A percentile compares a stretch with the other conserved stretches of the same genome.
Evolutionary conservation across 805 yeast genomes (phyloP).

Genomic region (Candida oleophila): DNA sequence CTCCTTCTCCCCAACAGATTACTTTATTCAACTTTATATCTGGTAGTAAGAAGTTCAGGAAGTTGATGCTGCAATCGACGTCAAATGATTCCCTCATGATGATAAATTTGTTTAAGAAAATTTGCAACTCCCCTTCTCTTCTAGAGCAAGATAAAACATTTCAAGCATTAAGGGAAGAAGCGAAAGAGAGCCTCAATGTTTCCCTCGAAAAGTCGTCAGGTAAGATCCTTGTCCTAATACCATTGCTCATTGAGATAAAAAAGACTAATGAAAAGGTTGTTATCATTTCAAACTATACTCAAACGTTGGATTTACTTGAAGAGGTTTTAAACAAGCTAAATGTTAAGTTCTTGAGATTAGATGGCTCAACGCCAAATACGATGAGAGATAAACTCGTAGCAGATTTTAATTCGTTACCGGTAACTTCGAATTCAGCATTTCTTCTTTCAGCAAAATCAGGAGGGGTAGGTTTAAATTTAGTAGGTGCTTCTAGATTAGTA

Average conservation of each 20-base stretch:
- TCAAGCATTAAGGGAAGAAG: slow-evolving; percentile 14
- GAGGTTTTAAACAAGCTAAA: slow-evolving; percentile 47
- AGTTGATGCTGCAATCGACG: slow-evolving; percentile 24
- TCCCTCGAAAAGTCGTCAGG: slow-evolving; percentile 44
- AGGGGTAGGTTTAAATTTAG: slow-evolving; percentile 85
- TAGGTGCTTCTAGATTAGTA: slow-evolving; percentile 85
- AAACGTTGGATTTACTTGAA: slow-evolving; percentile 78
- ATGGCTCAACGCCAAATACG: slow-evolving; percentile 77
- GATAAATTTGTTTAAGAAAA: slow-evolving; percentile 72
- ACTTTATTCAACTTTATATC: slow-evolving; percentile 52
- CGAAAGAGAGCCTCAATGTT: slow-evolving; percentile 13
- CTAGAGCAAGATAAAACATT: slow-evolving; percentile 49
- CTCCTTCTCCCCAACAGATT: slow-evolving; percentile 66
- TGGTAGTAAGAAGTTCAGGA: slow-evolving; percentile 32
- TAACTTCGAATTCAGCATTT: slow-evolving; percentile 54
- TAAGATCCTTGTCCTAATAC: slow-evolving; percentile 60
- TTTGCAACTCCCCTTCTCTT: slow-evolving; percentile 80
- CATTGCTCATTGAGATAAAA: slow-evolving; percentile 51
- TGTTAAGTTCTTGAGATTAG: slow-evolving; percentile 61
- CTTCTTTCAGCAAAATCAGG: slow-evolving; percentile 88
- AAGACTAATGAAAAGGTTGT: slow-evolving; percentile 68
- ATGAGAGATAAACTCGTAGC: slow-evolving; percentile 65
- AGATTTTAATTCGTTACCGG: slow-evolving; percentile 56
- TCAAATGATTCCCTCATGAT: slow-evolving; percentile 55
- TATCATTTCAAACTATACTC: slow-evolving; percentile 82